Evolutionary conservation across 345 rosid genomes (phyloP), one percentile per base, ranked within the genome.

Genomic region (Salix udensis): DNA sequence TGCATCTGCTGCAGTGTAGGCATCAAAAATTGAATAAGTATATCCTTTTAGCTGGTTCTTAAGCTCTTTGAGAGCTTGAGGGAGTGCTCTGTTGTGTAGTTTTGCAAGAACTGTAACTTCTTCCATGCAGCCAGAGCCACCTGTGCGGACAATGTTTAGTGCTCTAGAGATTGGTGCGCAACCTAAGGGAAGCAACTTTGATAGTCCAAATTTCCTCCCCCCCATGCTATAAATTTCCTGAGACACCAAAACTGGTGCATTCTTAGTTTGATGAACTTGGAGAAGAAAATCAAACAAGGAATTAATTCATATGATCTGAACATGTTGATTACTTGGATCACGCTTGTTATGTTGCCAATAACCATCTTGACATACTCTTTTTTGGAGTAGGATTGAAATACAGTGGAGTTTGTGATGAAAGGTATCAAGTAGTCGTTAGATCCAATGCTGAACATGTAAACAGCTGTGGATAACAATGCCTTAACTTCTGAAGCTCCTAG

Each of bases 181-280:
- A 24, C 85, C 90, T 26, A 77, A 69, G 1, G 73, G 58, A 37
- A 64, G 80, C 34, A 82, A 5, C 15, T 74, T 73, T 39, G 81
- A 53, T 50, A 88, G 69, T 72, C 87, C 89, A 67, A 88, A 87
- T 67, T 84, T 85, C 67, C 87, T 85, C 67, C 88, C 88, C 65
- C 90, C 88, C 28, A 39, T 23, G 62, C 72, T 74, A 50, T 84
- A 73, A 55, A 87, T 84, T 70, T 82, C 87, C 89, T 87, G 72
- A 69, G 70, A 77, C 19, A 64, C 44, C 11, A 73, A 70, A 3
- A 46, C 16, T 14, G 11, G 8, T 5, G 34, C 42, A 24, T 39
- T 21, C 31, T 37, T n/a, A 30, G 61, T n/a, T 34, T 24, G 23
- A 18, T 16, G 58, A 52, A 34, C 37, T 34, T 34, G 37, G 37